Conservation (phyloP, 2,329 filamentous ascomycete species). For the Coniochaeta ligniaria region DNA sequence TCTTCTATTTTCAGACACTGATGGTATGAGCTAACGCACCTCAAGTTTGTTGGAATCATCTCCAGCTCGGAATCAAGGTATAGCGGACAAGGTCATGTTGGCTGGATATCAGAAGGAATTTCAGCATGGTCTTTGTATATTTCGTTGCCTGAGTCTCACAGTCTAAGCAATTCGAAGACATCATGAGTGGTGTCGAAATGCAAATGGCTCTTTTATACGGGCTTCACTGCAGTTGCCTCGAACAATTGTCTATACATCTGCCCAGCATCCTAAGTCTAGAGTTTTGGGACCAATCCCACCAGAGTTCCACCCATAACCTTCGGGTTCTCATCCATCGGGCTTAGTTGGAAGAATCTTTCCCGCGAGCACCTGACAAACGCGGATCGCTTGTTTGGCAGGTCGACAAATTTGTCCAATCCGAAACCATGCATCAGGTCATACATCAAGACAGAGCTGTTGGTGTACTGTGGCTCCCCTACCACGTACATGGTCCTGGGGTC, state of each 20-base stretch:
- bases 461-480: slow-evolving; percentile 66
- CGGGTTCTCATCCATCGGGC: slow-evolving; percentile 44
- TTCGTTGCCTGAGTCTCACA: too few species aligned
- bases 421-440: slow-evolving; percentile 73
- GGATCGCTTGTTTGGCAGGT: slow-evolving; percentile 65
- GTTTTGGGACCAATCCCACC: slow-evolving; percentile 46
- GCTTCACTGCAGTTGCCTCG: too few species aligned
- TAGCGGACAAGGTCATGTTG: background rate
- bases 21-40: background rate
- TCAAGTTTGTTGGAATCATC: slow-evolving; percentile 48
- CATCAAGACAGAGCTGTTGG: slow-evolving; percentile 61
- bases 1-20: background rate
- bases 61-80: slow-evolving; percentile 30
- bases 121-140: too few species aligned
- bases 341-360: slow-evolving; percentile 64
- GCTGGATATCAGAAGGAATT: background rate
- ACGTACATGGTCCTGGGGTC: slow-evolving; percentile 49
- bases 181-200: too few species aligned
- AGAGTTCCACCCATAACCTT: slow-evolving; percentile 47
- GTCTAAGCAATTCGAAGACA: too few species aligned
- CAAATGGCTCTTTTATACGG: too few species aligned
- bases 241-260: too few species aligned
- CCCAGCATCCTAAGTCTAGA: slow-evolving; percentile 23
- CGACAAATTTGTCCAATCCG: slow-evolving; percentile 64
- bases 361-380: slow-evolving; percentile 58